phyloP scores from a whole-genome alignment of 2,329 filamentous ascomycete species.

The Fusarium anthophilum region DNA sequence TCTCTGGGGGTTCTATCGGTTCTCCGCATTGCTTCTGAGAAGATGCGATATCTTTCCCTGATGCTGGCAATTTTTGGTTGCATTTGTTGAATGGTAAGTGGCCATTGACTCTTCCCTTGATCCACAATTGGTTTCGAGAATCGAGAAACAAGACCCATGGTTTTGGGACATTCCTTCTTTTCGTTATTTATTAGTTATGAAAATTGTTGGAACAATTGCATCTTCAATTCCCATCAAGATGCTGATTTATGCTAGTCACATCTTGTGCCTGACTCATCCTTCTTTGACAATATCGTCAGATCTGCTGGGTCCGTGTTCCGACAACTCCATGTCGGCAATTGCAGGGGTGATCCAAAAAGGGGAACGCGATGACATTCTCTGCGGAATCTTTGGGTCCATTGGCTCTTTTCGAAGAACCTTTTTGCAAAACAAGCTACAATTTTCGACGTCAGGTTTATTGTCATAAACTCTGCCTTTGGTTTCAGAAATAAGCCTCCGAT shows the following conservation, averaged over 20 bases:
- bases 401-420: background rate
- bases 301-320: background rate
- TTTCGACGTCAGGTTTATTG: background rate
- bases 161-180: background rate
- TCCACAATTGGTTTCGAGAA: slow-evolving; percentile 18
- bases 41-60: background rate
- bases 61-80: background rate
- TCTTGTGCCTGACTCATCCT: slow-evolving; percentile 9
- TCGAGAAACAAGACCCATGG: background rate
- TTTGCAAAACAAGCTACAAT: background rate
- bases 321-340: slow-evolving; percentile 1
- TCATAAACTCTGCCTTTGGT: background rate
- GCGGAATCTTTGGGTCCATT: background rate
- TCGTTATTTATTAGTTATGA: background rate
- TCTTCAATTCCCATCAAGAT: background rate
- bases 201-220: background rate
- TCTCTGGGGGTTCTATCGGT: background rate
- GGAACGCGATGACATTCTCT: slow-evolving; percentile 30
- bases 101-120: background rate
- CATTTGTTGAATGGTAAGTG: background rate
- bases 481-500: background rate
- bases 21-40: background rate
- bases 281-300: slow-evolving; percentile 1
- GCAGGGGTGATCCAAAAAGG: slow-evolving; percentile 7
- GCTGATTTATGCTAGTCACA: background rate